Percentiles rank a stretch among this genome's conserved stretches.
Conservation (phyloP, 164 flowering plant genomes). For the Nymphaea colorata region DNA sequence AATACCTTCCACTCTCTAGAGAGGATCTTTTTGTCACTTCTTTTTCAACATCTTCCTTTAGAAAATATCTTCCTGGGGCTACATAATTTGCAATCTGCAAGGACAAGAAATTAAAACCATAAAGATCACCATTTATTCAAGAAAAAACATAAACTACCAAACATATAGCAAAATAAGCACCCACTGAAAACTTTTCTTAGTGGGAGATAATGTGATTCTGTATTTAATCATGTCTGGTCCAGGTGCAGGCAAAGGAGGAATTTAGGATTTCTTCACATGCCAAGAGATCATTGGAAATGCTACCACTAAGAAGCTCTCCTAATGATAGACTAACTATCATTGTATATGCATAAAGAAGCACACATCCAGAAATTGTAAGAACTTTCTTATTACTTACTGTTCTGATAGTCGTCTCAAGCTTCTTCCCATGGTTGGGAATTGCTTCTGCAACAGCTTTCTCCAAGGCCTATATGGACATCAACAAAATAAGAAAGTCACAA, state of each 20-base stretch:
- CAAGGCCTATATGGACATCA: conserved; percentile 38
- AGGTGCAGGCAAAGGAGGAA: too few relatives aligned
- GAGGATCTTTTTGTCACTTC: conserved; percentile 51
- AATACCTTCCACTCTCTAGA: conserved; percentile 64
- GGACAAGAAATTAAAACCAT: not conserved
- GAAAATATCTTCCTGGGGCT: conserved; percentile 72
- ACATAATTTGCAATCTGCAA: conserved; percentile 73
- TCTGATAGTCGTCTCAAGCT: conserved; percentile 58
- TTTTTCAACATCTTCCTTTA: conserved; percentile 54
- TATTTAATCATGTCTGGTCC: too few relatives aligned
- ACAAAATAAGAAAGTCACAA: too few relatives aligned
- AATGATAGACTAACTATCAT: too few relatives aligned
- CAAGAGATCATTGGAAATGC: too few relatives aligned
- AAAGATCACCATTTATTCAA: not conserved
- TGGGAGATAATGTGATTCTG: too few relatives aligned
- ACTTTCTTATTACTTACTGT: conserved; percentile 35
- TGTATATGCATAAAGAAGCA: too few relatives aligned
- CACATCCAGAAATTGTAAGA: not conserved
- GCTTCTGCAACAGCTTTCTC: conserved; percentile 74
- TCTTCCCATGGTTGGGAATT: conserved; percentile 42
- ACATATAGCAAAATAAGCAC: not conserved
- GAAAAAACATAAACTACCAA: not conserved
- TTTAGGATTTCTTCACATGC: too few relatives aligned
- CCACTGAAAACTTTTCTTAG: too few relatives aligned
- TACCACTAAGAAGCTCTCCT: too few relatives aligned